These are phyloP conservation scores for Antitrichia curtipendula DNA, from an alignment of 225 moss, liverwort and hornwort genomes.

Conservation along the genomic window DNA sequence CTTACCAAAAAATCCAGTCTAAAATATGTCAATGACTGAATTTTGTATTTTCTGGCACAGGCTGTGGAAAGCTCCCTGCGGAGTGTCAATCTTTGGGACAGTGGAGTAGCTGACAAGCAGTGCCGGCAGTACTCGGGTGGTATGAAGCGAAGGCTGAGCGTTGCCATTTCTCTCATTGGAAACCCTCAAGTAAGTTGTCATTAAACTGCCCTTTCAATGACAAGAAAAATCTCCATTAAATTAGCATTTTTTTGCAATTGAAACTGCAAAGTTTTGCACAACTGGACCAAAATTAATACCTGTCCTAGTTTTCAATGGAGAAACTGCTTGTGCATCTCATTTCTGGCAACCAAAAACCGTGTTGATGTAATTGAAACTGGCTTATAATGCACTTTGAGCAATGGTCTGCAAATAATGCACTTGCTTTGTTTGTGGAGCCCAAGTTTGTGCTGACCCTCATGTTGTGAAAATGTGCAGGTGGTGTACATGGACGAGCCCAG, in stretches of 20 bases:
- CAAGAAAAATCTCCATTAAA: background rate
- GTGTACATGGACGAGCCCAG: slow-evolving; percentile 99
- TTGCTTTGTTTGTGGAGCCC: background rate
- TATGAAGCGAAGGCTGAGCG: slow-evolving; percentile 91
- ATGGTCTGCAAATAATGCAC: background rate
- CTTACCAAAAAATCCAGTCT: background rate
- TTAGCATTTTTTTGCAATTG: too few species aligned
- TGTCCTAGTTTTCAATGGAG: background rate
- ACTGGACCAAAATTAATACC: background rate
- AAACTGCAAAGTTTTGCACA: background rate
- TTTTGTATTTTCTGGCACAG: slow-evolving; percentile 1
- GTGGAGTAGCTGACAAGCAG: slow-evolving; percentile 63
- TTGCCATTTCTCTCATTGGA: slow-evolving; percentile 85
- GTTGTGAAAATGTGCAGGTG: slow-evolving; percentile 35
- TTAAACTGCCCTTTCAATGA: too few species aligned
- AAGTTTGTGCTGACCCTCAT: background rate
- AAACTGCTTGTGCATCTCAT: background rate
- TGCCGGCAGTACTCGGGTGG: slow-evolving; percentile 68
- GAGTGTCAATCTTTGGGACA: slow-evolving; percentile 71
- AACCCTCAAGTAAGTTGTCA: slow-evolving; percentile 52
- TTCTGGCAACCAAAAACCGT: background rate
- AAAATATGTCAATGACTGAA: background rate
- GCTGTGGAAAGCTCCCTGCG: slow-evolving; percentile 67
- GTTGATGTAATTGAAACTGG: background rate
- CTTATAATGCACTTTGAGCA: background rate